phyloP scores from a whole-genome alignment of 805 yeast genomes.

The Candida ovalis region DNA sequence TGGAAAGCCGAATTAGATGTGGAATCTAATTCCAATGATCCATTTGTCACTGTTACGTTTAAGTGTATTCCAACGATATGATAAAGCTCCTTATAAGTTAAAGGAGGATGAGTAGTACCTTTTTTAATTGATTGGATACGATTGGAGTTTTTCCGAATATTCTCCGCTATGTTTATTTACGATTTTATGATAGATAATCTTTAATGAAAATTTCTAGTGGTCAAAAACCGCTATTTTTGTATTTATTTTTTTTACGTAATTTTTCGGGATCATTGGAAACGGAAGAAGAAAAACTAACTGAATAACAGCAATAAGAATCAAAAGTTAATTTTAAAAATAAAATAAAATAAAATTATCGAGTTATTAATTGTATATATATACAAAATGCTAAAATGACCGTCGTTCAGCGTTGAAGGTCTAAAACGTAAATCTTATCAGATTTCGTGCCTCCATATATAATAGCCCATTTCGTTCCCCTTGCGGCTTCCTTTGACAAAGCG shows the following conservation, averaged over 20 bases:
- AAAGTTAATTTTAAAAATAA: not conserved
- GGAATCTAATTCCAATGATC: slow-evolving; percentile 61
- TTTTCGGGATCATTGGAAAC: no score
- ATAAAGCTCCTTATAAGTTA: not conserved
- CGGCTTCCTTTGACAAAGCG: slow-evolving; percentile 67
- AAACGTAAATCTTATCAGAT: slow-evolving; percentile 63
- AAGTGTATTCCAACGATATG: slow-evolving; percentile 21
- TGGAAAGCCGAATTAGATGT: slow-evolving; percentile 65
- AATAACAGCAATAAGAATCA: not conserved
- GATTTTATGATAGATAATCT: not conserved
- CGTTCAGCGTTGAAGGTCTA: slow-evolving; percentile 56
- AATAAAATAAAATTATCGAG: not conserved
- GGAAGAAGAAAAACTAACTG: no score
- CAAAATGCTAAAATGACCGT: not conserved
- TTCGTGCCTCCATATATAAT: slow-evolving; percentile 78
- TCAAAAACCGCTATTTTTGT: no score
- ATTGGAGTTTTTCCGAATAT: not conserved
- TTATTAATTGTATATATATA: not conserved
- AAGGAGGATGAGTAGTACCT: no score
- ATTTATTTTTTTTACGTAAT: no score
- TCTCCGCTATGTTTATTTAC: not conserved
- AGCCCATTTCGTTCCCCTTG: slow-evolving; percentile 71
- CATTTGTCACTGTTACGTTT: slow-evolving; percentile 64
- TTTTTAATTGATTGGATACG: no score
- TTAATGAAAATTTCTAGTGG: not conserved